Evolutionary conservation across 441 rosid genomes (phyloP), one percentile per base, ranked within the genome.

Genomic region (Arabidopsis lyrata): DNA sequence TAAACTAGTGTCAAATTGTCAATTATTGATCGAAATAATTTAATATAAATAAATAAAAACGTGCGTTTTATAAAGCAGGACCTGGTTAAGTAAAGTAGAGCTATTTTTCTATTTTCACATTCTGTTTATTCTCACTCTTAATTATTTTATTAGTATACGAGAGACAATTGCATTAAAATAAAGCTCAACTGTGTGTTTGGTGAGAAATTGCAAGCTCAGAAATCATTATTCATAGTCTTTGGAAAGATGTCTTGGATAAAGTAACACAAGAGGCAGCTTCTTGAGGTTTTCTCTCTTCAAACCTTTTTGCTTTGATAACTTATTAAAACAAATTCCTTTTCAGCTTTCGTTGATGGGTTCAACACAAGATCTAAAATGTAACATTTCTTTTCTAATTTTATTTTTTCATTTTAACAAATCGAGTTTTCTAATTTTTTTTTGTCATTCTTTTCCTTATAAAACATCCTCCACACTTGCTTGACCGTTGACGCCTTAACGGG

Each of bases 341-440:
- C 32, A 72, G 55, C 34, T 54, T 53, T 72, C 70, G 63, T 63
- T 53, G 70, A 29, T 62, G 36, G 50, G 61, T 60, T 52, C 29
- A 22, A 22, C 24, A 41, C 59, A 14, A 60, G 7, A 62, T 22
- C 22, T 22, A 22, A 22, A 22, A 22, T 52, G 53, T 49, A 6
- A 34, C 18, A 15, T n/a, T 32, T 18, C 3, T 20, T 50, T 34
- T 20, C 36, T n/a, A 29, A 22, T 63, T 8, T 38, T 22, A 22
- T 22, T 5, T 32, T 53, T 38, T 15, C 29, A n/a, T 24, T 41
- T 31, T 68, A 32, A 42, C 44, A 41, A 31, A 39, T 24, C 35
- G 6, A 55, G 16, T 13, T 39, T 41, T 27, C 35, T 56, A 10
- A 29, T 10, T 22, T 27, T 36, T 2, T 6, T 45, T 41, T 1